Base-by-base conservation (phyloP, 83 land plant species). In the Diphasiastrum complanatum region DNA sequence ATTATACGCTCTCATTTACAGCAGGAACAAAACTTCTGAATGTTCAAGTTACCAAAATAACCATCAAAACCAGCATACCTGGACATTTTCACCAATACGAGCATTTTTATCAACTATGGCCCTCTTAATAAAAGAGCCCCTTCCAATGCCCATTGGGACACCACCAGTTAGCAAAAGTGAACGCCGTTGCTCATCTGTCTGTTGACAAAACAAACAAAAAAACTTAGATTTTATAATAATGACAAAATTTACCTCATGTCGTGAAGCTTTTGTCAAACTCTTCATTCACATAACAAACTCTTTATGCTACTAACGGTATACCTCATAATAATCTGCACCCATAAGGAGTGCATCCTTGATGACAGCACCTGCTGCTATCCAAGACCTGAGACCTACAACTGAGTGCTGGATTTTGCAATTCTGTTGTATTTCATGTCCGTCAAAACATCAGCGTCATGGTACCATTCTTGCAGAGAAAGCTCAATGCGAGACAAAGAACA, bases 281-380 rank as follows among this genome's bases (percentile, higher is more conserved):
- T n/a, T n/a, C n/a, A n/a, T n/a, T n/a, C n/a, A n/a, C n/a, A n/a
- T n/a, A n/a, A n/a, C n/a, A n/a, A n/a, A n/a, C n/a, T n/a, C n/a
- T n/a, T n/a, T n/a, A n/a, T n/a, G n/a, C n/a, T n/a, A n/a, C n/a
- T n/a, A n/a, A n/a, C n/a, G n/a, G n/a, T 10, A 19, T 66, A 93
- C 98, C 92, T 95, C 99, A 56, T 95, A 95, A 60, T 89, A 95
- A 78, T 95, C 99, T 31, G 99, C 96, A 60, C 99, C 99, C 99
- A 95, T 95, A 25, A 95, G 61, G 25, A 95, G 69, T 1, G 99
- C 80, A 63, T 95, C 99, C 68, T 95, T 89, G 5, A 95, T 79
- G 4, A 95, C 74, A 27, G 99, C 97, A 41, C 99, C 99, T 45
- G 84, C 97, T n/a, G 85, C 89, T 43, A 95, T 91, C 73, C 97